Evolutionary conservation across 2,329 filamentous ascomycete species (phyloP).

Genomic region (Phialophora verrucosa): DNA sequence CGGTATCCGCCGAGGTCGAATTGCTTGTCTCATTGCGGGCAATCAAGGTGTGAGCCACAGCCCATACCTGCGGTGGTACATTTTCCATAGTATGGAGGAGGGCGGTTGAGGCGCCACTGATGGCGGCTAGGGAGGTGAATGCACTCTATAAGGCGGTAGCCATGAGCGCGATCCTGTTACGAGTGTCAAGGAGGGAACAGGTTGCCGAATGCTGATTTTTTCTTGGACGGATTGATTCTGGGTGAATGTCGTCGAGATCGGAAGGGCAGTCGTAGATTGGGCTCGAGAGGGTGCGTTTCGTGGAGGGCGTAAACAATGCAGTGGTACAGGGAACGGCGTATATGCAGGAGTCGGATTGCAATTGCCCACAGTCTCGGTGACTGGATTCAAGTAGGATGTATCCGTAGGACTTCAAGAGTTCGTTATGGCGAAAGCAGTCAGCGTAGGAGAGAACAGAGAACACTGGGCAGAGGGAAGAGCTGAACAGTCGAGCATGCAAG

Average conservation of each 20-base stretch:
- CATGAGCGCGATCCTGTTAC: constrained; percentile 16
- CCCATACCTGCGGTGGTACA: constrained; percentile 34
- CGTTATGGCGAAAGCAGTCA: background rate
- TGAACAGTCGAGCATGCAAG: constrained; percentile 11
- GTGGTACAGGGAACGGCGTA: background rate
- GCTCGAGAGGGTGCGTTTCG: background rate
- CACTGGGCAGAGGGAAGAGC: constrained; percentile 8
- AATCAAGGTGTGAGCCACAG: constrained; percentile 36
- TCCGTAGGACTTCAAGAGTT: background rate
- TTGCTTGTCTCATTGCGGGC: constrained; percentile 37
- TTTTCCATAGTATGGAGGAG: constrained; percentile 28
- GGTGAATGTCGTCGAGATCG: background rate
- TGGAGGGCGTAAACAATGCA: background rate
- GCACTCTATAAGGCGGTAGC: constrained; percentile 19
- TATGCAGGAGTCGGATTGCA: background rate
- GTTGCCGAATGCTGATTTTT: background rate
- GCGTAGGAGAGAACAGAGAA: background rate
- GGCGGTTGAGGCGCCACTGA: constrained; percentile 6
- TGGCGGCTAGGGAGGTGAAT: constrained; percentile 7
- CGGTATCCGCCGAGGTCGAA: constrained; percentile 25
- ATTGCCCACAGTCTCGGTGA: background rate
- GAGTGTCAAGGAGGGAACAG: background rate
- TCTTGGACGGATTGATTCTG: background rate
- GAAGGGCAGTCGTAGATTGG: background rate
- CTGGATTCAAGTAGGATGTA: background rate